Evolutionary conservation across 129 eudicot genomes (phyloP), one percentile per base, ranked within the genome.

Genomic region (Saussurea involucrata): DNA sequence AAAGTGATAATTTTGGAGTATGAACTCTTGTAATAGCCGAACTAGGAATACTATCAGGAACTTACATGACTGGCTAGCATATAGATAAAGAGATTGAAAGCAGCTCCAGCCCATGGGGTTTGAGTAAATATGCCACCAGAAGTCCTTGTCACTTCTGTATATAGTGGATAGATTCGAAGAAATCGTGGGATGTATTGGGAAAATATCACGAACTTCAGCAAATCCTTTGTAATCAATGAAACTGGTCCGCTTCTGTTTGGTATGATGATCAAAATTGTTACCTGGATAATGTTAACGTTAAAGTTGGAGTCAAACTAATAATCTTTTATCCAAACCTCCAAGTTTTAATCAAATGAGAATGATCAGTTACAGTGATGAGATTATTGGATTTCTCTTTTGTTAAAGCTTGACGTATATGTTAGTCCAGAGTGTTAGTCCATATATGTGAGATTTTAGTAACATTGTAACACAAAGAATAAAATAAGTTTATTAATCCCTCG

Each of bases 21-120:
- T 42, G 21, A 73, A 33, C 13, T 66, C 64, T 66, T 66, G n/a
- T 13, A 28, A 1, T 68, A 8, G 27, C 24, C 4, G 72, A 58
- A 37, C 12, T 7, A 18, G 57, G 78, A 60, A 46, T 5, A 73
- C 6, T 12, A 6, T 61, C n/a, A 20, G 63, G 32, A 71, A 74
- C 90, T 80, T 88, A 94, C 98, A 89, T 94, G 95, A 77, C 98
- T 94, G 37, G 88, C 93, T 65, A 91, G 85, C 92, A 90, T 89
- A 81, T 89, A 94, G 60, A 94, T 85, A 55, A 94, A 78, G 36
- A 94, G 88, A 78, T 94, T 90, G 64, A 88, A 81, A 71, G 91
- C 98, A 71, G 98, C 98, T 68, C 98, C 98, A 37, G 97, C 96
- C 97, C 98, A 94, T 1, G 97, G 85, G 15, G 92, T 91, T 85